phyloP scores from a whole-genome alignment of 495 filamentous ascomycete species.

The Xylaria intraflava region DNA sequence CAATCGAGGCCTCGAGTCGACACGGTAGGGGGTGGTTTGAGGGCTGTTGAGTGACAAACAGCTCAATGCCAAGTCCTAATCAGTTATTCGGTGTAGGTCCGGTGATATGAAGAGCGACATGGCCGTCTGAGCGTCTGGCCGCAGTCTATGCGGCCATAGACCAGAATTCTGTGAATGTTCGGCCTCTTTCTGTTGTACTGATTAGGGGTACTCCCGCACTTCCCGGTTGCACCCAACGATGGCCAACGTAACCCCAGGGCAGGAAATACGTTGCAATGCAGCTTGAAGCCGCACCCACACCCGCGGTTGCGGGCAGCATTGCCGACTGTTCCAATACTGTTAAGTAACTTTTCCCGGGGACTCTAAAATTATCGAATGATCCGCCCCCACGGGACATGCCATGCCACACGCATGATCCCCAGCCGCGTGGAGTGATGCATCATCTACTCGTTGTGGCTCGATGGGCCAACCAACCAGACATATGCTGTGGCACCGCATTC shows the following conservation, averaged over 20 bases:
- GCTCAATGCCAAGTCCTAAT: background rate
- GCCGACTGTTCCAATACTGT: background rate
- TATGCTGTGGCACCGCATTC: background rate
- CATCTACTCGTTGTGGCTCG: constrained; percentile 1
- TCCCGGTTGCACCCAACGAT: constrained; percentile 1
- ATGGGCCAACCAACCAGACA: background rate
- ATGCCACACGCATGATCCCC: background rate
- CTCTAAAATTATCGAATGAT: constrained; percentile 11
- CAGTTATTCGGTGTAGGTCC: background rate
- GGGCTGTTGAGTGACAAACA: background rate
- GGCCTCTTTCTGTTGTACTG: background rate
- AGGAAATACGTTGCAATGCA: constrained; percentile 3
- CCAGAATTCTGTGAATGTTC: background rate
- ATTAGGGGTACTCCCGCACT: background rate
- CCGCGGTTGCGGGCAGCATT: background rate
- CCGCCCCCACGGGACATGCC: constrained; percentile 10
- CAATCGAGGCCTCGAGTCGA: background rate
- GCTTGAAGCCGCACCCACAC: background rate
- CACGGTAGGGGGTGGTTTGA: background rate
- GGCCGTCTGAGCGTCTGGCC: background rate
- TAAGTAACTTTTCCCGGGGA: background rate
- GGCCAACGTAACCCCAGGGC: constrained; percentile 2
- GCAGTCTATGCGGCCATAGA: constrained; percentile 4
- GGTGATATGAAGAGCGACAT: background rate
- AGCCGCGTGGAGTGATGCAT: constrained; percentile 11